Evolutionary conservation across 441 rosid genomes (phyloP), one percentile per base, ranked within the genome.

Genomic region (Populus hybrid): DNA sequence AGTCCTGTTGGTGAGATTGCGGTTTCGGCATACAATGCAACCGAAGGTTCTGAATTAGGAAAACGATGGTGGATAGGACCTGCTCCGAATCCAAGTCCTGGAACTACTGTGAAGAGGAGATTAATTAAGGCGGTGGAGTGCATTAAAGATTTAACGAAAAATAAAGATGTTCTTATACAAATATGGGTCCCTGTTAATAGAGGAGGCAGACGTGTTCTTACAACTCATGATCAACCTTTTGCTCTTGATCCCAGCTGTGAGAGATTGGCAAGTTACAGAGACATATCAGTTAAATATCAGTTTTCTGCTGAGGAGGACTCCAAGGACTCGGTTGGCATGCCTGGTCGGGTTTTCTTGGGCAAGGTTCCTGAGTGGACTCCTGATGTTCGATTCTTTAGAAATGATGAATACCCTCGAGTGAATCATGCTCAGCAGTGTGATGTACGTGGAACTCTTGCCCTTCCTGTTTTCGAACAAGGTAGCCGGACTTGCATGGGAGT

Each of bases 301-400:
- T 93, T 95, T 78, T 79, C 96, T 18, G 94, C 92, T 2, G 91
- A 93, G 81, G 89, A 92, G 83, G 86, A 88, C 76, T 86, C 92
- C 77, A 85, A 88, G 86, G 96, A 88, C 40, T 23, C 79, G 57
- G 78, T 82, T 75, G 99, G 98, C 72, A 65, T 93, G 83, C 98
- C 99, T 40, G 91, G 97, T 71, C 88, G 98, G 26, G 99, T 95
- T 74, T 95, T 89, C 89, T 79, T 93, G 85, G 88, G 87, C 70
- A 90, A 88, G 85, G 87, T 91, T 80, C 98, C 97, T 50, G 99
- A 95, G 85, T 95, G 98, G 97, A 93, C 94, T 71, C 99, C 98
- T 42, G 98, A 95, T 88, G 98, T 92, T 80, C 86, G 91, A 61
- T 95, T 92, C 86, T 92, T 92, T 76, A 87, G 82, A 84, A 91